phyloP scores from a whole-genome alignment of 129 eudicot species.

The Lactuca sativa region DNA sequence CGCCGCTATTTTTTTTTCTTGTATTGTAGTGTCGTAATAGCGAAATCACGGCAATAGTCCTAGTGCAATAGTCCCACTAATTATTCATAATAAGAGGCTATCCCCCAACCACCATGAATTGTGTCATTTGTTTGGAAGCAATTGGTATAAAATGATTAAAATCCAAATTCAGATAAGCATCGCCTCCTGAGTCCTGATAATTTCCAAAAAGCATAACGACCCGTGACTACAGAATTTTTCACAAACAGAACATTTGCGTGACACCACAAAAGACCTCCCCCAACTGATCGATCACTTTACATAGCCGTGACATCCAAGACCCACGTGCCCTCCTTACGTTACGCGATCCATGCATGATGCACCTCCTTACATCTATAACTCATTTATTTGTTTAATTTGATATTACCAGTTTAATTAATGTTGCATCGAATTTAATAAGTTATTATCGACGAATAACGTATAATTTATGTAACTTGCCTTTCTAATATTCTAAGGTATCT shows the following conservation, averaged over 20 bases:
- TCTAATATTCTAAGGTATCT: constrained; percentile 13
- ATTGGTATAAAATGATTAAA: not conserved
- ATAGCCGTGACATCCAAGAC: constrained; percentile 13
- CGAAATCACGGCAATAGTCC: too few relatives aligned
- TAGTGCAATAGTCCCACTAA: too few relatives aligned
- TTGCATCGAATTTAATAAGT: not conserved
- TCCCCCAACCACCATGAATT: too few relatives aligned
- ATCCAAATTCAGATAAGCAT: not conserved
- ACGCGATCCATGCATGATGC: constrained; percentile 25
- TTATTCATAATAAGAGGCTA: too few relatives aligned
- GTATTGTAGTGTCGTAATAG: too few relatives aligned
- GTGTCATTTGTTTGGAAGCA: not conserved
- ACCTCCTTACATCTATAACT: not conserved
- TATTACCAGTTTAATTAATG: too few relatives aligned
- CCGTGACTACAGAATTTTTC: constrained; percentile 15
- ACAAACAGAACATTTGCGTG: constrained; percentile 6
- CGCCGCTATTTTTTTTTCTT: too few relatives aligned
- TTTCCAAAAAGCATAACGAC: constrained; percentile 11
- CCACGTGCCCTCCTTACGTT: constrained; percentile 30
- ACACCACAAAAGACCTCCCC: constrained; percentile 10
- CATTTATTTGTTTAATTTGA: not conserved
- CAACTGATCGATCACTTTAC: constrained; percentile 13
- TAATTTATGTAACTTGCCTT: not conserved
- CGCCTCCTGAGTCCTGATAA: not conserved
- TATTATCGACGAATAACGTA: not conserved